Evolutionary conservation across 345 rosid genomes (phyloP), one percentile per base, ranked within the genome.

Genomic region (Citrus hindsii): DNA sequence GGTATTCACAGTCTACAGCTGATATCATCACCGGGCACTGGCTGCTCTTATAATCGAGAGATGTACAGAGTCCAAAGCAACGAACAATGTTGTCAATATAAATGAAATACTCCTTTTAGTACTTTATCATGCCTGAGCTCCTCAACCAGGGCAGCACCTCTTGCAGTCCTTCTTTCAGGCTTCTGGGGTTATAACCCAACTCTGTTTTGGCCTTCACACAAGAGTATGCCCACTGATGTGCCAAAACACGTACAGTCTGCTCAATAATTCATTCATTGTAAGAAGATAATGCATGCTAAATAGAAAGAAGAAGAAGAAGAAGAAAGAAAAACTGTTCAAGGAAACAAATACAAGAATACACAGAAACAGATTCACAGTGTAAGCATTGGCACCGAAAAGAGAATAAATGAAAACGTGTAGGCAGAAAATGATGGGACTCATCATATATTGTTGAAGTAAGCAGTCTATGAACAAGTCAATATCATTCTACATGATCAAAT

Each of bases 221-320:
- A 64, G 95, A 90, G 83, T 91, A 92, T 35, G 93, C 90, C 98
- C 99, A 91, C 48, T 93, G 94, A 82, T 91, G 98, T 78, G 94
- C 84, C 75, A 93, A 83, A 65, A 92, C 91, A 33, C 79, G 77
- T 67, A 85, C 94, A n/a, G 93, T 82, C 97, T 93, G 93, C 84
- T 74, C 84, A 83, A 67, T 72, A 22, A 24, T 56, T 64, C 12
- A 18, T 33, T 65, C 27, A 51, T 4, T 24, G 48, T 75, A 3
- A 75, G 55, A 59, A 38, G 19, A 79, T 9, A 42, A 69, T 24
- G 67, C 56, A 59, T 7, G 16, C 32, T 3, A 67, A 8, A 69
- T 22, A n/a, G 51, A n/a, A n/a, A n/a, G n/a, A n/a, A n/a, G 62
- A 18, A 2, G 48, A 42, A 42, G 62, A 18, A 9, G 7, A 14